A percentile compares a stretch with the other conserved stretches of the same genome.
phyloP scores from a whole-genome alignment of 2,329 filamentous ascomycete species.

The Arachnomyces sp. region DNA sequence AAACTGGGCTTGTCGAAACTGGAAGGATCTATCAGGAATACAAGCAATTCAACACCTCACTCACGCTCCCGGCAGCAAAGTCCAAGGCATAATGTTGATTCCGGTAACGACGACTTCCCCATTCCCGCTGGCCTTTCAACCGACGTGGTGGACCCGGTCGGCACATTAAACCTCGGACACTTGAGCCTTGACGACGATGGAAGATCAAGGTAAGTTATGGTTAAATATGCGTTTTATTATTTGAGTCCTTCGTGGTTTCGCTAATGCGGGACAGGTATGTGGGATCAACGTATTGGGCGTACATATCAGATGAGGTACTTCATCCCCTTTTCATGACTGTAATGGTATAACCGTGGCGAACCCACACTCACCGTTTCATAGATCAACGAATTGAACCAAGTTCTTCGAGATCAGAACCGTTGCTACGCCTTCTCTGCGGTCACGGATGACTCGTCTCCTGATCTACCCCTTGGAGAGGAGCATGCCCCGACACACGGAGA shows the following conservation, averaged over 20 bases:
- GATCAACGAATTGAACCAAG: slow-evolving; percentile 39
- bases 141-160: slow-evolving; percentile 36
- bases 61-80: slow-evolving; percentile 17
- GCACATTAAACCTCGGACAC: slow-evolving; percentile 34
- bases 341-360: too few species aligned
- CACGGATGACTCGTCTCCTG: slow-evolving; percentile 8
- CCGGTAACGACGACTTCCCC: slow-evolving; percentile 34
- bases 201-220: slow-evolving; percentile 23
- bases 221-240: background rate
- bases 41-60: too few species aligned
- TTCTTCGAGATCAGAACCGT: slow-evolving; percentile 35
- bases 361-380: slow-evolving; percentile 13
- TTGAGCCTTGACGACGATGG: slow-evolving; percentile 38
- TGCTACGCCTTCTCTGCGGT: slow-evolving; percentile 6
- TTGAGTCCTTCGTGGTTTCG: background rate
- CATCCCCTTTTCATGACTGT: background rate
- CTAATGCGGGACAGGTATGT: slow-evolving; percentile 30
- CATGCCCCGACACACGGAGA: background rate
- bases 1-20: too few species aligned
- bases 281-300: slow-evolving; percentile 40
- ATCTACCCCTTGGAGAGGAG: background rate
- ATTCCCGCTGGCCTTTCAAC: slow-evolving; percentile 35
- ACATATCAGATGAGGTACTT: slow-evolving; percentile 37
- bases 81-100: slow-evolving; percentile 27
- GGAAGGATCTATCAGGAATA: too few species aligned